Base-by-base conservation (phyloP, 306 rosid species). In the Amphicarpaea edgeworthii region DNA sequence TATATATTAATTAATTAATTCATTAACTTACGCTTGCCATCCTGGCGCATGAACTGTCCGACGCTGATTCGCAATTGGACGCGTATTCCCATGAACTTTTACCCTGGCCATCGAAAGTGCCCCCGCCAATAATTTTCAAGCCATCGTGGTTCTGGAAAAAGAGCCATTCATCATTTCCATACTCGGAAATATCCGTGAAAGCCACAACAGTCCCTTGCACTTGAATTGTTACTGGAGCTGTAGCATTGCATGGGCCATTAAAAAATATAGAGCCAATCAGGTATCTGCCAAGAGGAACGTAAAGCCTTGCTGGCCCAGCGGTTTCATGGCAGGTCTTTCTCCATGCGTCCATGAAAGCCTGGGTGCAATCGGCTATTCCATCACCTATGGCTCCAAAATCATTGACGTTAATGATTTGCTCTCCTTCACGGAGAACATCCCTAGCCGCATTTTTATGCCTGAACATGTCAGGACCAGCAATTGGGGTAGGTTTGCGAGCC, bases 11-110 rank as follows among this genome's bases (percentile, higher is more conserved):
- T n/a, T n/a, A n/a, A n/a, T n/a, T n/a, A n/a, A n/a, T n/a, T n/a
- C n/a, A n/a, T n/a, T n/a, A n/a, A n/a, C 95, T 81, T 92, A 94
- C 96, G 16, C 83, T 72, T n/a, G 97, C 90, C 9, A 86, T 86
- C 69, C 83, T 87, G 0, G 1, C 24, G 69, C 97, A 94, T 7
- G 6, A 0, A 8, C 0, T 0, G 0, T 5, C 3, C 0, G 43
- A 12, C 77, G 19, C 5, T 4, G 60, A 2, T 2, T 71, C 77
- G 17, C 97, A 87, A n/a, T 77, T 12, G 67, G 75, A 75, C 2
- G 81, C 47, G 83, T 59, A 23, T 60, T 69, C 1, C 98, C 97
- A 95, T 28, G 85, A 68, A 0, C 37, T 0, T 37, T 54, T 40
- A 23, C 97, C 98, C 75, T 84, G 96, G 1, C 93, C 98, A 79